Evolutionary conservation across 371 early-diverging fungal species (phyloP), one percentile per base, ranked within the genome.

Genomic region (Fennellomyces sp.): DNA sequence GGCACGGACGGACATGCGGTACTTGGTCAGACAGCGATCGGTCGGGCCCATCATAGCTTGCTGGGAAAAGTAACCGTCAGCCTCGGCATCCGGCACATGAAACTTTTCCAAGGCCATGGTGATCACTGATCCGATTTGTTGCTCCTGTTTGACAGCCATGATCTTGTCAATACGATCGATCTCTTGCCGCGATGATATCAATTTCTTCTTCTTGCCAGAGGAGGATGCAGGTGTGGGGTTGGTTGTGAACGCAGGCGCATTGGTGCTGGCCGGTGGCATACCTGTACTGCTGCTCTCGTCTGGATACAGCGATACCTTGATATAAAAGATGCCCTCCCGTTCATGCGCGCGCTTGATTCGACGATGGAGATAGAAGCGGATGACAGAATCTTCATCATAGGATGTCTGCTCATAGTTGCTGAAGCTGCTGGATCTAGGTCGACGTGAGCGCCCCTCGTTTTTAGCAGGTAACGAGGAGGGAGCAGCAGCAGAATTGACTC

Each of bases 131-230:
- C 76, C 78, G 36, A 80, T 58, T 29, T 54, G 58, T 6, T 63
- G 66, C 19, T 77, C 71, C 52, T 66, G 58, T 23, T 57, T 61
- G 15, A 80, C 76, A 36, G 76, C 58, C 36, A 80, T 77, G n/a
- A 80, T 73, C 58, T 80, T 80, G 55, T 80, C 81, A 26, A 77
- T 72, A n/a, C 80, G 63, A 56, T 80, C 77, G 27, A 77, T 72
- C 26, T 66, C 64, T 64, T 65, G 25, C 31, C 53, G 13, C 33
- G 67, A 51, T 15, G 59, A 56, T n/a, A 57, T 52, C 2, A 58
- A 49, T 4, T 63, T 63, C 33, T 65, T 70, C 42, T 70, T 70
- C 19, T 66, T 65, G 33, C 54, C 49, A 17, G 58, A 48, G 1
- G 29, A 10, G 27, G 58, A 26, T 25, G 56, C 36, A 2, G 56